Conservation (phyloP, 1,284 basidiomycete genomes). For the Stygiomarasmius scandens region DNA sequence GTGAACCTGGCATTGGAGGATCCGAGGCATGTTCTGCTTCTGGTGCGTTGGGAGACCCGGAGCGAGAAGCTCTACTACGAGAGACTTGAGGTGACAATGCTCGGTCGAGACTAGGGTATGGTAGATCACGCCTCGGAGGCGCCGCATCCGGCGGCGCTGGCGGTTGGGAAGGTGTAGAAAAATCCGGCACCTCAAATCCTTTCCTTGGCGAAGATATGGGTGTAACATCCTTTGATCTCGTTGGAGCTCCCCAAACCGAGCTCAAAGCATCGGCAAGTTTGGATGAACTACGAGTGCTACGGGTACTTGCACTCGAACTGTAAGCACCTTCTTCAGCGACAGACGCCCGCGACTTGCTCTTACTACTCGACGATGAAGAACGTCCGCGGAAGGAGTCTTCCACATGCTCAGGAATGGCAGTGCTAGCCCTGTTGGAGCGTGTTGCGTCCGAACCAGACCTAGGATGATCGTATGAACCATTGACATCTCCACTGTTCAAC, state of each 20-base stretch:
- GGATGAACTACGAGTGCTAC: constrained; percentile 7
- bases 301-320: constrained; percentile 4
- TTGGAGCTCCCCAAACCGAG: constrained; percentile 18
- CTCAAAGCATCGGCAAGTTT: constrained; percentile 17
- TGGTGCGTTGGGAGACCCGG: neutral
- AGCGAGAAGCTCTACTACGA: neutral
- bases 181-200: neutral
- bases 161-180: neutral
- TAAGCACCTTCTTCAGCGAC: neutral
- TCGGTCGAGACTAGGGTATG: neutral
- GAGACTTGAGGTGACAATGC: neutral
- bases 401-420: neutral
- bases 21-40: neutral
- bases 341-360: constrained; percentile 4
- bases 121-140: neutral
- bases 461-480: neutral
- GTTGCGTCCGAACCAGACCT: constrained; percentile 1
- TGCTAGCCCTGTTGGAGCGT: neutral
- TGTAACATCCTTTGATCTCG: constrained; percentile 11
- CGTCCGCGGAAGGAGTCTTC: constrained; percentile 8
- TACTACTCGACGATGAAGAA: constrained; percentile 5
- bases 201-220: constrained; percentile 7
- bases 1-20: neutral
- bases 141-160: constrained; percentile 3
- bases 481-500: neutral